Percentiles rank a stretch among this genome's conserved stretches.
Conservation (phyloP, 2,329 filamentous ascomycete species). For the Colletotrichum cereale region DNA sequence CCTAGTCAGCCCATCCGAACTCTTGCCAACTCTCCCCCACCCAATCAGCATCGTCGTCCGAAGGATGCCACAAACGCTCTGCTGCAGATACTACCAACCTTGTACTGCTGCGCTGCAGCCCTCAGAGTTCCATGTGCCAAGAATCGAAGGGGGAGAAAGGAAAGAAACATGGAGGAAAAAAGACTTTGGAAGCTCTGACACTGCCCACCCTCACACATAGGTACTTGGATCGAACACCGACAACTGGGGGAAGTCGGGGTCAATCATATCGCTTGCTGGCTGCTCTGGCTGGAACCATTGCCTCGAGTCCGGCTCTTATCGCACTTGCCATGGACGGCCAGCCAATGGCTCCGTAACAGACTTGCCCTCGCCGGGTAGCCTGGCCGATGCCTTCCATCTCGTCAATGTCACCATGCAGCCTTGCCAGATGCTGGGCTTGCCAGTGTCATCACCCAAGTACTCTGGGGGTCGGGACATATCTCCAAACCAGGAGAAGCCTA, state of each 20-base stretch:
- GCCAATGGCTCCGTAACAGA: not conserved
- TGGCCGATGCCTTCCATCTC: not conserved
- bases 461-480: not conserved
- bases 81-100: not conserved
- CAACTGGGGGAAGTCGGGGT: not conserved
- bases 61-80: not conserved
- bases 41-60: not conserved
- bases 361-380: not conserved
- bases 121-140: not conserved
- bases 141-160: not conserved
- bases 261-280: not conserved
- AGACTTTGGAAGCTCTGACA: not conserved
- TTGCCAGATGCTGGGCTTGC: not conserved
- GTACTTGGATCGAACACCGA: not conserved
- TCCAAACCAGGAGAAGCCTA: not conserved
- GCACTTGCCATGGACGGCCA: constrained; percentile 12
- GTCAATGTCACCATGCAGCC: not conserved
- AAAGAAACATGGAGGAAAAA: not conserved
- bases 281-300: not conserved
- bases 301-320: not conserved
- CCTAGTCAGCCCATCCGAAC: not conserved
- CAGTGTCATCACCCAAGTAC: not conserved
- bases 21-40: not conserved
- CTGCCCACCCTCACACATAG: no score
- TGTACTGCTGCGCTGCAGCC: not conserved